Evolutionary conservation across 2,329 filamentous ascomycete species (phyloP), one percentile per base, ranked within the genome.

Genomic region (Sporothrix phasma): DNA sequence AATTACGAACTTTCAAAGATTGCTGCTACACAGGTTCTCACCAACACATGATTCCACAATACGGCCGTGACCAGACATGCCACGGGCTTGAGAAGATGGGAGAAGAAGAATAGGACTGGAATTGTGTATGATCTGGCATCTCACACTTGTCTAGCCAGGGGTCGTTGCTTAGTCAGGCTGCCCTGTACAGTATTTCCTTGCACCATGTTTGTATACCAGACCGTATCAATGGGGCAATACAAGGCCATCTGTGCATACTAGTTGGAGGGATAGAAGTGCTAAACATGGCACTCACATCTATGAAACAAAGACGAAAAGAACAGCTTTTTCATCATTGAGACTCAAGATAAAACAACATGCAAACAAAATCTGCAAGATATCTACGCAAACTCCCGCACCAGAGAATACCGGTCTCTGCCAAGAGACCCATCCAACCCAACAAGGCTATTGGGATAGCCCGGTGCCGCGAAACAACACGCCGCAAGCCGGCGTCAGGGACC

Each of bases 381-480:
- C 56, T 34, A 68, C 1, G 63, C 43, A 60, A 68, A 68, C 62
- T 68, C 67, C 13, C 53, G 62, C 24, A 66, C 34, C 15, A 68
- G 46, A 47, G 61, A 67, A 13, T 15, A 41, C 5, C 64, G 51
- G 45, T 3, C 4, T 4, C 34, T 22, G 46, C 62, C 63, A 15
- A 17, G 65, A 45, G 8, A 43, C 43, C 49, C 29, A 31, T 19
- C 4, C 8, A 8, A n/a, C 8, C 13, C 26, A 11, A 39, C 26
- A 31, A 56, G 11, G 7, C 34, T n/a, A 19, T 56, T 56, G 51
- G 51, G 31, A 24, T 29, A 15, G 54, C 54, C 54, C 37, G 54
- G 22, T 41, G 62, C 39, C 65, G 49, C 46, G 24, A 37, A 1
- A 54, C 34, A 1, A 5, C n/a, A 17, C 41, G 65, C 39, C 53